Base-by-base conservation (phyloP, 108 stramenopile genomes). In the Schizochytrium sp. region DNA sequence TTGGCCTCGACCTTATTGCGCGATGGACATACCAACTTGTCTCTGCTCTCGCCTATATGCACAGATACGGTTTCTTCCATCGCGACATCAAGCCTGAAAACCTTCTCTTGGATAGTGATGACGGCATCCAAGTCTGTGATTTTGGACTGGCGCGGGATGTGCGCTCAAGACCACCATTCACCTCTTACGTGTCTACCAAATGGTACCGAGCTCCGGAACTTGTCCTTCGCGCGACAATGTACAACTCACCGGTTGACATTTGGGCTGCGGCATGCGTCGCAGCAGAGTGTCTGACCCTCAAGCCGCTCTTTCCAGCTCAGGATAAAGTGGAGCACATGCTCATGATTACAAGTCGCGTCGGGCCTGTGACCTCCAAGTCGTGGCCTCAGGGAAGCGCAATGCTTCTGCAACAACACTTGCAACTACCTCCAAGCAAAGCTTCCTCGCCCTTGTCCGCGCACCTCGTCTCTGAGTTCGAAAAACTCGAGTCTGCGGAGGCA, bases 41-140 rank as follows among this genome's bases (percentile, higher is more conserved):
- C 23, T 28, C 14, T 5, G 90, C 59, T 5, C 58, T 88, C 18
- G 44, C 34, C 5, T 87, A 90, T 60, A 90, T 90, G 90, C 90
- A 90, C 72, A 41, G 60, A 19, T 59, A 88, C 19, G 90, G 88
- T 10, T 88, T 92, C 72, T 58, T 91, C 43, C 90, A 92, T 72
- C 90, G 92, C 12, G 92, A 92, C 72, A 44, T 92, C 57, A 92
- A 92, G 89, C 92, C 92, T 5, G 92, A 92, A 63, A 92, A 92
- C 88, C 63, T 91, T 5, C 88, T 88, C 29, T 91, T 89, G 14
- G 21, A 19, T 57, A 25, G 5, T 23, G 55, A 16, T 1, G 23
- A 23, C 5, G 44, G 5, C 58, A 69, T 90, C 21, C 88, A 91
- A 69, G 12, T 91, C 44, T 72, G 71, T 18, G 91, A 91, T 51